phyloP scores from a whole-genome alignment of 345 rosid genomes.

The Chamaenerion angustifolium region DNA sequence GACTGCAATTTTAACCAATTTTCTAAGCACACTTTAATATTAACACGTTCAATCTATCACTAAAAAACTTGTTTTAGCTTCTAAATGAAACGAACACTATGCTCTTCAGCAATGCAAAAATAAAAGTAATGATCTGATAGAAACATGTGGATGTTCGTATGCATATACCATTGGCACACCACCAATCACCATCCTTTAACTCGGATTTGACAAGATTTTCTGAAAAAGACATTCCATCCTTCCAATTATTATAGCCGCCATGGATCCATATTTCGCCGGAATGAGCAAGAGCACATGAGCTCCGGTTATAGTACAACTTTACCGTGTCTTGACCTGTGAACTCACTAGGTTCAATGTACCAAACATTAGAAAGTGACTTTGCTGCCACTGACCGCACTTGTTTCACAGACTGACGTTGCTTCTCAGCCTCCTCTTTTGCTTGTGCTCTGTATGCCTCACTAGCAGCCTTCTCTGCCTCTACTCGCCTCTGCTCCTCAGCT shows the following conservation, averaged over 20 bases:
- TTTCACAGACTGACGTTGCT: constrained; percentile 27
- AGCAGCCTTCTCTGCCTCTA: constrained; percentile 60
- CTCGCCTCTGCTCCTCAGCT: constrained; percentile 61
- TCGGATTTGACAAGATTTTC: constrained; percentile 39
- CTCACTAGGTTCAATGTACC: constrained; percentile 60
- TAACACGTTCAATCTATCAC: no score
- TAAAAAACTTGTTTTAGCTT: no score
- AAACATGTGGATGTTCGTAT: no score
- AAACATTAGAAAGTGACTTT: constrained; percentile 34
- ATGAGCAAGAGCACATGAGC: constrained; percentile 56
- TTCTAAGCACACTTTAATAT: no score
- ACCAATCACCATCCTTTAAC: constrained; percentile 59
- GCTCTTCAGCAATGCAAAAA: no score
- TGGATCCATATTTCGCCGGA: constrained; percentile 74
- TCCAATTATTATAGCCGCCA: constrained; percentile 85
- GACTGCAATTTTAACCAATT: no score
- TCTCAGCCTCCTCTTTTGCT: constrained; percentile 54
- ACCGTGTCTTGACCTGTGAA: constrained; percentile 46
- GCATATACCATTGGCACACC: constrained; percentile 64
- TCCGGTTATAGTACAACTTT: constrained; percentile 51
- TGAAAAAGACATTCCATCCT: constrained; percentile 47
- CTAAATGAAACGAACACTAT: no score
- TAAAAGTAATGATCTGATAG: no score
- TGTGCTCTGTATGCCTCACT: constrained; percentile 63
- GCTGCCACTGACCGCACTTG: constrained; percentile 38